Evolutionary conservation across 192 early-diverging fungal genomes (phyloP).

Genomic region (Hyaloraphidium curvatum): DNA sequence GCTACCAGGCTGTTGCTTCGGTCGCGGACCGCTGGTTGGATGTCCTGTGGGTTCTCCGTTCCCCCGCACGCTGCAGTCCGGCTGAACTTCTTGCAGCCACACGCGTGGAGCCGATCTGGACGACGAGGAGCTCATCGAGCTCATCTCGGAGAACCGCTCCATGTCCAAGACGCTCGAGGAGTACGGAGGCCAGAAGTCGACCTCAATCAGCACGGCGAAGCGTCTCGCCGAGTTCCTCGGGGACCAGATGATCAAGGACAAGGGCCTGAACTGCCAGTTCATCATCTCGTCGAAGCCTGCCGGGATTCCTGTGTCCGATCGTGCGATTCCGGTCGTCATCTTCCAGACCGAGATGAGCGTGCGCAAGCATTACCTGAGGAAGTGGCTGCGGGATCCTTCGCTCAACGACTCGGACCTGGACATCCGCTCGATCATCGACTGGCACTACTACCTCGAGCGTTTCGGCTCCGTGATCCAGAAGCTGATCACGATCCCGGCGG

Average conservation of each 20-base stretch:
- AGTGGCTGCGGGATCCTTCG: constrained; percentile 72
- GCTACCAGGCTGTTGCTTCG: constrained; percentile 72
- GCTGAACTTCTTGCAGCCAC: constrained; percentile 9
- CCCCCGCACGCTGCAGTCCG: not conserved
- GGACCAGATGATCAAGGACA: constrained; percentile 95
- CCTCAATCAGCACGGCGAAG: constrained; percentile 83
- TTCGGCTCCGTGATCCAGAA: constrained; percentile 92
- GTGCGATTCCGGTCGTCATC: constrained; percentile 87
- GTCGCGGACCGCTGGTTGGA: constrained; percentile 92
- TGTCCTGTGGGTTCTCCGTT: constrained; percentile 43
- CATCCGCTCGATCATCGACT: constrained; percentile 84
- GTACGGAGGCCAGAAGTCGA: constrained; percentile 88
- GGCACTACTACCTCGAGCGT: constrained; percentile 92
- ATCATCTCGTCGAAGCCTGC: constrained; percentile 71
- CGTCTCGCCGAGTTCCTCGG: constrained; percentile 92
- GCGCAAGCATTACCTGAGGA: constrained; percentile 60
- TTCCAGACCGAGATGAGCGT: constrained; percentile 67
- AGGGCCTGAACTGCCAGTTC: constrained; percentile 87
- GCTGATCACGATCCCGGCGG: constrained; percentile 94
- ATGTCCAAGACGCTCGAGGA: constrained; percentile 88
- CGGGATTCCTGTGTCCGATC: constrained; percentile 72
- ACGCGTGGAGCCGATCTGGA: constrained; percentile 55
- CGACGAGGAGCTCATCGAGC: constrained; percentile 80
- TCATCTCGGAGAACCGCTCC: constrained; percentile 92
- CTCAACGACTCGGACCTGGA: constrained; percentile 48